Evolutionary conservation across 257 asterid species (phyloP), one percentile per base, ranked within the genome.

Genomic region (Avicennia marina): DNA sequence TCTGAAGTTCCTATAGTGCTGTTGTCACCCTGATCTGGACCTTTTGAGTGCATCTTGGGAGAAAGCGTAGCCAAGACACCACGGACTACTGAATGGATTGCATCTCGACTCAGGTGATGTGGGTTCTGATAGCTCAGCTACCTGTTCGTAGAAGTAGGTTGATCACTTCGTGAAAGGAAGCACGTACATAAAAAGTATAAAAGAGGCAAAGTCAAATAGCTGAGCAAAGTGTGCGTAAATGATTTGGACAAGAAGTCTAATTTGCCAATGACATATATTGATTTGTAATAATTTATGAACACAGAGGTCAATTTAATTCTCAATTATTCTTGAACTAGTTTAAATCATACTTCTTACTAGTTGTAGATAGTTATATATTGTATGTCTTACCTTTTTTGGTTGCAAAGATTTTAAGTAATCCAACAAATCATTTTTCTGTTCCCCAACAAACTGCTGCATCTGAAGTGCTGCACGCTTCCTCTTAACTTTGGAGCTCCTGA

Each of bases 381-480:
- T 40, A 38, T 26, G 21, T 19, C 48, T n/a, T 44, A 88, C 98
- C 95, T 85, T 81, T 77, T 91, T 95, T 11, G 96, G 98, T 51
- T 69, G 82, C 77, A 91, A 65, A 42, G 98, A 91, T 77, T 96
- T 81, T 70, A 91, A 65, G 58, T 85, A 91, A 68, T 91, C 95
- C 81, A 91, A 75, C 66, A 91, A 76, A 65, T 91, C 98, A 66
- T 91, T 91, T 72, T 91, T 78, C 71, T 91, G 96, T 67, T 88
- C 96, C 46, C 98, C 95, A 12, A 85, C 96, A 81, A 91, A 85
- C 72, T 83, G 95, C 73, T 91, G 98, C 98, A 91, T 85, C 77
- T 91, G 98, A 65, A 91, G 90, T 61, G 98, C 98, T 44, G 88
- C 91, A 66, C 73, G 79, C 76, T 85, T 91, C 77, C 96, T 76